phyloP scores from a whole-genome alignment of 2,329 filamentous ascomycete genomes.

The Zymoseptoria tritici region DNA sequence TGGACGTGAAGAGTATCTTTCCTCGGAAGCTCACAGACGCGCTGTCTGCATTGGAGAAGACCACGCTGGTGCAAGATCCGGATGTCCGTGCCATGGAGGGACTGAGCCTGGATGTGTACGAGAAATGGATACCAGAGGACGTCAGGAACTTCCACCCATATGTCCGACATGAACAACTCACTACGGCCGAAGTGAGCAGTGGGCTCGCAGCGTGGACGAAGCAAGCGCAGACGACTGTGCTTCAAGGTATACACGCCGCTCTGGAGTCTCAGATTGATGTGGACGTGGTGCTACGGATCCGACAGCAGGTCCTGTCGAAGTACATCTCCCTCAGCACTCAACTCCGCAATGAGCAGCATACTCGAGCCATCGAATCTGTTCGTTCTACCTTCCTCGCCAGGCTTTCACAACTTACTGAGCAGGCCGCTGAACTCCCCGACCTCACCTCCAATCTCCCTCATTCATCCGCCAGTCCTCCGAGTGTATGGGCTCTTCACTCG shows the following conservation, averaged over 20 bases:
- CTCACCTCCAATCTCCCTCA: background rate
- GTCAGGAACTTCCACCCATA: constrained; percentile 81
- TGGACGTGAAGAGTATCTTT: constrained; percentile 68
- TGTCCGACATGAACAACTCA: constrained; percentile 67
- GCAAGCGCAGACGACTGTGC: constrained; percentile 40
- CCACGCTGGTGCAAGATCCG: constrained; percentile 63
- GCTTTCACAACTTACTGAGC: constrained; percentile 15
- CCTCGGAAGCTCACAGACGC: constrained; percentile 65
- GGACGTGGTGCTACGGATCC: constrained; percentile 16
- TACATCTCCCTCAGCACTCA: constrained; percentile 21
- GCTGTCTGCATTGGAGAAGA: constrained; percentile 59
- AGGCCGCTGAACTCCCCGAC: constrained; percentile 9
- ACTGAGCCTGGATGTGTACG: constrained; percentile 68
- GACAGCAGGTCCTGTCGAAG: constrained; percentile 22
- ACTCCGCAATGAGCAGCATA: constrained; percentile 11
- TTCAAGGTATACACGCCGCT: constrained; percentile 16
- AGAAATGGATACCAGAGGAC: constrained; percentile 73
- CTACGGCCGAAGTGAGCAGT: constrained; percentile 33
- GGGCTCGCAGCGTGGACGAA: constrained; percentile 59
- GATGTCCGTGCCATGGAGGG: constrained; percentile 60
- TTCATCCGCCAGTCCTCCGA: background rate
- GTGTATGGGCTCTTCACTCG: constrained; percentile 22
- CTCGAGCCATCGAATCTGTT: constrained; percentile 15
- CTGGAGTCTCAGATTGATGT: constrained; percentile 16
- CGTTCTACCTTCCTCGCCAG: constrained; percentile 16